Conservation (phyloP, 345 rosid genomes). For the Syzygium aromaticum region DNA sequence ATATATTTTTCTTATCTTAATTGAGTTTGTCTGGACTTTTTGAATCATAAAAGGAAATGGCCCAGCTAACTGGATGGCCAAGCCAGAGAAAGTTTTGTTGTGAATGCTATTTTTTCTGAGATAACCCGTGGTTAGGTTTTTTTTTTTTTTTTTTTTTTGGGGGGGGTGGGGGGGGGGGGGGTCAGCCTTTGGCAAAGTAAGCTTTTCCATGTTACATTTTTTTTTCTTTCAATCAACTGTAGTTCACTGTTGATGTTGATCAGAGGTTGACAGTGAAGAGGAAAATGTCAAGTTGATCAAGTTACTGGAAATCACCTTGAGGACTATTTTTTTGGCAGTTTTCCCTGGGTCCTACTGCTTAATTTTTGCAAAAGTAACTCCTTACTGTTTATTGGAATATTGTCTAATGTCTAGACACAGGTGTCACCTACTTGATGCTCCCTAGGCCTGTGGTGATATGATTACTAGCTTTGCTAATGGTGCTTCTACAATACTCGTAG, state of each 20-base stretch:
- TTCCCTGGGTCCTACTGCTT: not conserved
- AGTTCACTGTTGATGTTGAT: not conserved
- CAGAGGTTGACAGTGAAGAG: not conserved
- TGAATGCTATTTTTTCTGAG: not conserved
- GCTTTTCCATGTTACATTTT: not conserved
- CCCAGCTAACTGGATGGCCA: not conserved
- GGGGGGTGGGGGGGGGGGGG: no score
- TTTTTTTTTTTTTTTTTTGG: no score
- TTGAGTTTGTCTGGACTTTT: not conserved
- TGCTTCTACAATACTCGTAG: not conserved
- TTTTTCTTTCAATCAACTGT: not conserved
- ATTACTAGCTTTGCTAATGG: not conserved
- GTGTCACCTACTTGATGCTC: not conserved
- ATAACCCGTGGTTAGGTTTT: not conserved
- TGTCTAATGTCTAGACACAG: not conserved
- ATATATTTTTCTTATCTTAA: conserved; percentile 1
- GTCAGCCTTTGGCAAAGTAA: not conserved
- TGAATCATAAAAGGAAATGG: not conserved
- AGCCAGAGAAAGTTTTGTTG: not conserved
- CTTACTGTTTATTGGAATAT: not conserved
- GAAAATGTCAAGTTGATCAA: not conserved
- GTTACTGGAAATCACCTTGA: not conserved
- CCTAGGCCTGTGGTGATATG: not conserved
- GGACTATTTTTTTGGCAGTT: not conserved
- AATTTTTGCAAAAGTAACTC: not conserved